Conservation (phyloP, 805 yeast genomes). For the Candida piceae region DNA sequence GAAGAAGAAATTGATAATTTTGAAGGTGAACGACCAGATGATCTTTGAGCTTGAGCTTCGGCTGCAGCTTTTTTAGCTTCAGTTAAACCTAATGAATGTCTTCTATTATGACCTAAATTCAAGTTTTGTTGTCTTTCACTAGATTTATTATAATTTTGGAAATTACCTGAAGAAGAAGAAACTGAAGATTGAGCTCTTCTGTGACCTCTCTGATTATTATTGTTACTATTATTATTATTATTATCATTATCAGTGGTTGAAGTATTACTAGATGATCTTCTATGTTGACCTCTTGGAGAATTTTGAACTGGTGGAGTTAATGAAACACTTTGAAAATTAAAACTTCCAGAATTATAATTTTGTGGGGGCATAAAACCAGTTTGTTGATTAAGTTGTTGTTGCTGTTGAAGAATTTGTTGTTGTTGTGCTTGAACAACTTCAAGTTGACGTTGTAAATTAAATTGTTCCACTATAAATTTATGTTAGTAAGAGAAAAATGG, state of each 20-base stretch:
- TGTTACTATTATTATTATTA: background rate
- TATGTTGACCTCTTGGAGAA: slow-evolving; percentile 28
- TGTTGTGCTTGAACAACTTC: slow-evolving; percentile 90
- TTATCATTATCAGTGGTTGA: slow-evolving; percentile 12
- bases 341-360: slow-evolving; percentile 9
- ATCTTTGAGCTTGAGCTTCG: slow-evolving; percentile 71
- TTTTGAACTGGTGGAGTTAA: slow-evolving; percentile 26
- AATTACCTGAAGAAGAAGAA: slow-evolving; percentile 19
- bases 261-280: slow-evolving; percentile 26
- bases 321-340: slow-evolving; percentile 20
- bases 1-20: slow-evolving; percentile 18
- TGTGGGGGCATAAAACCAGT: slow-evolving; percentile 17
- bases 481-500: slow-evolving; percentile 8
- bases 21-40: slow-evolving; percentile 31
- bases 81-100: slow-evolving; percentile 86
- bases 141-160: slow-evolving; percentile 15
- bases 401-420: slow-evolving; percentile 78
- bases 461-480: slow-evolving; percentile 57
- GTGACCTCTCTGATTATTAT: slow-evolving; percentile 29
- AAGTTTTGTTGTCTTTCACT: slow-evolving; percentile 22
- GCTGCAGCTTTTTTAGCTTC: slow-evolving; percentile 99
- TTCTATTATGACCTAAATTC: slow-evolving; percentile 71
- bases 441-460: slow-evolving; percentile 84
- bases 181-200: slow-evolving; percentile 42
- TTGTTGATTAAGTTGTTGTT: slow-evolving; percentile 38